These are phyloP conservation scores for Venturia pyrina DNA, from an alignment of 2,329 filamentous ascomycete species.

Conservation along the genomic window DNA sequence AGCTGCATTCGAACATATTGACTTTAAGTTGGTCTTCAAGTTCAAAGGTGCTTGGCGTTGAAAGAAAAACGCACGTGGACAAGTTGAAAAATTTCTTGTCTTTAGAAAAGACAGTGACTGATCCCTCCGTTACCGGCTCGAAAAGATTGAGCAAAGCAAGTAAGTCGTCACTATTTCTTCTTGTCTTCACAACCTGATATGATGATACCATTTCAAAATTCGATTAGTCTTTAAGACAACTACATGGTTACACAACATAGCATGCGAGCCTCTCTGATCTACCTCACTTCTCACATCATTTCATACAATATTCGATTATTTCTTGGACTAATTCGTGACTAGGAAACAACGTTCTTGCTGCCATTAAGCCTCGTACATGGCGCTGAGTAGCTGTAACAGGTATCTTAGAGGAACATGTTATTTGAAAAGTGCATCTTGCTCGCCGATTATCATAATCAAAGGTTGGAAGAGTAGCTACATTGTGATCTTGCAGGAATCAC, in stretches of 20 bases:
- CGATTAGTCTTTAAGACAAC: slow-evolving; percentile 99
- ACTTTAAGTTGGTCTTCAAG: too few relatives aligned
- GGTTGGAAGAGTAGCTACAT: not conserved
- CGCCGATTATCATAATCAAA: not conserved
- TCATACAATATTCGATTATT: not conserved
- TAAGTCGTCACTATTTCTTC: slow-evolving; percentile 40
- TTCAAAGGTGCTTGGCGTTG: too few relatives aligned
- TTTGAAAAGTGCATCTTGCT: not conserved
- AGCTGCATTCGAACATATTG: too few relatives aligned
- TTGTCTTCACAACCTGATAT: slow-evolving; percentile 32
- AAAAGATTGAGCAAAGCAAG: slow-evolving; percentile 52
- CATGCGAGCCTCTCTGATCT: slow-evolving; percentile 64
- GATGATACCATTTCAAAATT: slow-evolving; percentile 66
- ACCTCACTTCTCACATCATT: not conserved
- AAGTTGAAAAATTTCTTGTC: too few relatives aligned
- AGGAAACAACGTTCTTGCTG: not conserved
- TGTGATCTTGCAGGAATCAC: too few relatives aligned
- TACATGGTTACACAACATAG: slow-evolving; percentile 64
- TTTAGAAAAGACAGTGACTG: too few relatives aligned
- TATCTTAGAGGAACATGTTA: not conserved
- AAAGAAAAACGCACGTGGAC: too few relatives aligned
- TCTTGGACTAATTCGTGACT: not conserved
- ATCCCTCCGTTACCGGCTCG: too few relatives aligned
- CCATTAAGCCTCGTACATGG: not conserved
- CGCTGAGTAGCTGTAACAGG: not conserved